phyloP scores from a whole-genome alignment of 495 filamentous ascomycete genomes.

The Penicillium chermesinum region DNA sequence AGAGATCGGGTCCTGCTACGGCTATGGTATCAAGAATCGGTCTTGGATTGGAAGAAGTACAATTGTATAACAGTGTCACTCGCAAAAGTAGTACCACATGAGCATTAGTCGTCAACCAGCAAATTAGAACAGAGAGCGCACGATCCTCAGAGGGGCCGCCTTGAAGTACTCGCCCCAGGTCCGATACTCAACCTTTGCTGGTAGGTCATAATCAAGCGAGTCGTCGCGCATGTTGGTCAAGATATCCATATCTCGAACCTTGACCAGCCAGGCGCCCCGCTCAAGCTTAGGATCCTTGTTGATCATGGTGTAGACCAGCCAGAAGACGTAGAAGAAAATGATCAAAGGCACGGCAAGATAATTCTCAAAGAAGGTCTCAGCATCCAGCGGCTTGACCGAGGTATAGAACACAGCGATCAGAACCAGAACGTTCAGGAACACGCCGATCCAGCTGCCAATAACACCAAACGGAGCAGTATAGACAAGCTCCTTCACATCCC shows the following conservation, averaged over 20 bases:
- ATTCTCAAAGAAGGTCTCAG: conserved; percentile 54
- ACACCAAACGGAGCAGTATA: conserved; percentile 63
- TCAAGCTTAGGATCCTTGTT: conserved; percentile 24
- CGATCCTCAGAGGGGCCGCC: conserved; percentile 22
- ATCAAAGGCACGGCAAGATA: conserved; percentile 59
- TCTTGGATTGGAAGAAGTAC: too few species aligned
- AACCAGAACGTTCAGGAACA: conserved; percentile 54
- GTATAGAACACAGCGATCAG: conserved; percentile 57
- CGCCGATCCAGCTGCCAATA: conserved; percentile 61
- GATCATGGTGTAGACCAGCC: conserved; percentile 24
- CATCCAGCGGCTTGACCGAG: conserved; percentile 40
- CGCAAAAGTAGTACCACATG: neutral
- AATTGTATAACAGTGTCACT: too few species aligned
- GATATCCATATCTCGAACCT: conserved; percentile 22
- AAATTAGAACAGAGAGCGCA: conserved; percentile 29
- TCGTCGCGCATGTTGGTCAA: conserved; percentile 19
- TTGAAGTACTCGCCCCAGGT: conserved; percentile 26
- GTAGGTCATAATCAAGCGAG: conserved; percentile 21
- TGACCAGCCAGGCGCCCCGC: conserved; percentile 18
- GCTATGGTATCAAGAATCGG: too few species aligned
- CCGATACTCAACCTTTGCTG: conserved; percentile 22
- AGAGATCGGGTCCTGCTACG: too few species aligned
- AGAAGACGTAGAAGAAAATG: conserved; percentile 37
- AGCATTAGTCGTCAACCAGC: neutral
- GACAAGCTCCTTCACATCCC: conserved; percentile 63